These are phyloP conservation scores for Colletotrichum trifolii DNA, from an alignment of 2,329 filamentous ascomycete genomes.

Conservation along the genomic window DNA sequence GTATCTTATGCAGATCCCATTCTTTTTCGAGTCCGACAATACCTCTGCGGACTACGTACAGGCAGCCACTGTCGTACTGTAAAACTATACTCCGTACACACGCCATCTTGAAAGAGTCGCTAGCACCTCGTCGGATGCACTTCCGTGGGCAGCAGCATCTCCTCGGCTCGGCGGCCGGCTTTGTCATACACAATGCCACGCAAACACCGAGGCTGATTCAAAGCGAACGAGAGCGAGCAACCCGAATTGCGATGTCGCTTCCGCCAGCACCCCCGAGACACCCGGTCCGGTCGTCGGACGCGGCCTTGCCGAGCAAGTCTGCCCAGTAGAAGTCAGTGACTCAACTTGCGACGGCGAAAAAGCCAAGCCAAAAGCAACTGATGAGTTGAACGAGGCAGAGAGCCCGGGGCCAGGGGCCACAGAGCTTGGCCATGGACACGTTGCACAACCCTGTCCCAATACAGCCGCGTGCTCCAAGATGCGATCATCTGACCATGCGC, in stretches of 20 bases:
- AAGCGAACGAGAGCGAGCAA: neutral
- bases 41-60: neutral
- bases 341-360: constrained; percentile 7
- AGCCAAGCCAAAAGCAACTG: neutral
- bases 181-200: neutral
- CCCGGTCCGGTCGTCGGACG: constrained; percentile 29
- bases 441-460: constrained; percentile 15
- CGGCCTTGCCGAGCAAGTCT: neutral
- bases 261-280: constrained; percentile 10
- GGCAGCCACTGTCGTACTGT: neutral
- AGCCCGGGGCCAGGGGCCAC: constrained; percentile 6
- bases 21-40: no score
- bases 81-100: neutral
- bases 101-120: neutral
- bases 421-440: constrained; percentile 20
- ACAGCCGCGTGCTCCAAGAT: constrained; percentile 14
- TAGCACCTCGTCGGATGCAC: constrained; percentile 1
- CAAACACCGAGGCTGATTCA: constrained; percentile 12
- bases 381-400: neutral
- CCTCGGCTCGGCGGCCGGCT: constrained; percentile 22
- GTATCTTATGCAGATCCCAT: neutral
- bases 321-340: no score
- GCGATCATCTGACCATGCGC: constrained; percentile 29
- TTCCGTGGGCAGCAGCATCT: constrained; percentile 9
- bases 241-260: constrained; percentile 13